A percentile compares a stretch with the other conserved stretches of the same genome.
Evolutionary conservation across 2,329 filamentous ascomycete species (phyloP).

Genomic region (Colletotrichum melonis): DNA sequence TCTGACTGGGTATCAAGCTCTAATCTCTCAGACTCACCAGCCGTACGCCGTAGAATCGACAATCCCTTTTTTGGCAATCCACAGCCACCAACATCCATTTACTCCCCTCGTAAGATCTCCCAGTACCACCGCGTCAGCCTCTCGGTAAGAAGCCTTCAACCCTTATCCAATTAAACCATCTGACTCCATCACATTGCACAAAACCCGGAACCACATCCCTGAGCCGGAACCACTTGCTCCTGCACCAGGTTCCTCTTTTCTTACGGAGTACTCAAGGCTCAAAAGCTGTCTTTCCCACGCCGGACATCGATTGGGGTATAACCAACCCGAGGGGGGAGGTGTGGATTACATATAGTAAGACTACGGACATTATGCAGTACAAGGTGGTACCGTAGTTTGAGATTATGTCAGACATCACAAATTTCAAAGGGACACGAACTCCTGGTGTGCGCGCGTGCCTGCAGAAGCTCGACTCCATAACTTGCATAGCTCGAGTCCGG

Average conservation of each 20-base stretch:
- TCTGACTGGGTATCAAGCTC: no score
- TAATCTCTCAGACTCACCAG: neutral
- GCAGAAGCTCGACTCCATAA: slow-evolving; percentile 22
- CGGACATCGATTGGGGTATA: neutral
- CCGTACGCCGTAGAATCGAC: neutral
- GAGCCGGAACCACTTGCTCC: neutral
- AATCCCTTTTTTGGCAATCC: neutral
- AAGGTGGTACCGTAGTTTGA: neutral
- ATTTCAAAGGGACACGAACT: slow-evolving; percentile 1
- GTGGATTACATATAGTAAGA: no score
- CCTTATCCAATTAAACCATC: neutral
- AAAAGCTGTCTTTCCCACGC: neutral
- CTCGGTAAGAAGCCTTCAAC: neutral
- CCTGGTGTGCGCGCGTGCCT: slow-evolving; percentile 14
- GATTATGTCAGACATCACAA: slow-evolving; percentile 6
- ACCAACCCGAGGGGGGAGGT: neutral
- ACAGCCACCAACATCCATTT: neutral
- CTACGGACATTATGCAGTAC: neutral
- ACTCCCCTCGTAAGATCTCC: no score
- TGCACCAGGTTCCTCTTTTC: neutral
- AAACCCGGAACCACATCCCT: neutral
- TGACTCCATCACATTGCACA: neutral
- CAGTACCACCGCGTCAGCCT: neutral
- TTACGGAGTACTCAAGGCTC: neutral
- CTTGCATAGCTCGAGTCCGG: slow-evolving; percentile 16